Percentiles rank a stretch among this genome's conserved stretches.
These are phyloP conservation scores for Cnidoscolus chayamansa DNA, from an alignment of 441 rosid species.

Conservation along the genomic window DNA sequence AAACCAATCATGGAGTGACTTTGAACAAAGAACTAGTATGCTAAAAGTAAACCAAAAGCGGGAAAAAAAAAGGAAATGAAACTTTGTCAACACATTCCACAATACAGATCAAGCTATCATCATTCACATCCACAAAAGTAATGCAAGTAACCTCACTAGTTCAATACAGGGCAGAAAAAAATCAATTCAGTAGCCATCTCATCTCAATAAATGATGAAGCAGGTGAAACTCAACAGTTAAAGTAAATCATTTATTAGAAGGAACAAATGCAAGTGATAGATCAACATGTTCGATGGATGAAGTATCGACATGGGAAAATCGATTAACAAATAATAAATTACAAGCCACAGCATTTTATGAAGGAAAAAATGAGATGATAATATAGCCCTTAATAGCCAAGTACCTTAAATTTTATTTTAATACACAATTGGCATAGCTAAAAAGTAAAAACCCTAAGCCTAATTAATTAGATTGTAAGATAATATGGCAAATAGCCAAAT, in stretches of 20 bases:
- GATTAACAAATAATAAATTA: neutral
- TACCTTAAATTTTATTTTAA: neutral
- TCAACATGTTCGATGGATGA: neutral
- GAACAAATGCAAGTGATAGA: neutral
- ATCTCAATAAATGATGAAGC: neutral
- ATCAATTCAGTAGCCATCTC: neutral
- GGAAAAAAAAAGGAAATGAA: neutral
- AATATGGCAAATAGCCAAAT: neutral
- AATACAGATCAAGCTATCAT: neutral
- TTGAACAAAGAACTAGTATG: slow-evolving; percentile 8
- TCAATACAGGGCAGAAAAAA: neutral
- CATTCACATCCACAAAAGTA: neutral
- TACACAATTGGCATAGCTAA: neutral
- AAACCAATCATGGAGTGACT: slow-evolving; percentile 19
- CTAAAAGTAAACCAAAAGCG: neutral
- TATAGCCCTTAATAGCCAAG: neutral
- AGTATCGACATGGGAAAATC: neutral
- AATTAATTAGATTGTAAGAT: neutral
- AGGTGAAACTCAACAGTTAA: neutral
- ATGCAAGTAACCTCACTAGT: neutral
- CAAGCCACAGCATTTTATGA: neutral
- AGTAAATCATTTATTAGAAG: neutral
- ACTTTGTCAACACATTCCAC: slow-evolving; percentile 8
- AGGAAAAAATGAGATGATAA: neutral
- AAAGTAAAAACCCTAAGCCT: neutral